Percentiles rank a stretch among this genome's conserved stretches.
Evolutionary conservation across 176 grass and related monocot species (phyloP).

Genomic region (Musa acuminata): DNA sequence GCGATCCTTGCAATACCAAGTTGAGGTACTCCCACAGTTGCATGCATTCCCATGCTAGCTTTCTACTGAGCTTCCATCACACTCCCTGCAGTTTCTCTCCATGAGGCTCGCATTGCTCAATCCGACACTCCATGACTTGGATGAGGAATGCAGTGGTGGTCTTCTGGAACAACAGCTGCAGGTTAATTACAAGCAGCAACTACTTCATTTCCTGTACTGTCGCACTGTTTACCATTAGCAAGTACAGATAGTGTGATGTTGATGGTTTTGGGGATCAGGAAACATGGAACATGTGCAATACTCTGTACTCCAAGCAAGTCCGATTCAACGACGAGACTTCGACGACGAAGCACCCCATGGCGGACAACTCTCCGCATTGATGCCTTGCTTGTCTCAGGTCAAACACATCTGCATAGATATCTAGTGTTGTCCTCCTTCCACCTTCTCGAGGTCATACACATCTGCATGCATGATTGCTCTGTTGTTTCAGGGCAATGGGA

Average conservation of each 20-base stretch:
- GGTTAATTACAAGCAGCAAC: conserved; percentile 17
- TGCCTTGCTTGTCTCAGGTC: neutral
- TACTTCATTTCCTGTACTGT: neutral
- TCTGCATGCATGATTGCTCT: no score
- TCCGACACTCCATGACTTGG: conserved; percentile 50
- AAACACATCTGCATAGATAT: neutral
- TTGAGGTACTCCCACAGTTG: conserved; percentile 43
- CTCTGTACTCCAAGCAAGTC: neutral
- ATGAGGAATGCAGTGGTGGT: conserved; percentile 34
- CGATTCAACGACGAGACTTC: neutral
- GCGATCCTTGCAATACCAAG: conserved; percentile 88
- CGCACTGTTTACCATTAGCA: no score
- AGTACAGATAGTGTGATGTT: neutral
- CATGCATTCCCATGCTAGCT: neutral
- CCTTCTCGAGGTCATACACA: no score
- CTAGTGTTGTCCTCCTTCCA: no score
- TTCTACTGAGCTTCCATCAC: neutral
- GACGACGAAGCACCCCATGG: neutral
- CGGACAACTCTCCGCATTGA: neutral
- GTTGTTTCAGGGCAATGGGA: no score
- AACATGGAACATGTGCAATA: conserved; percentile 31
- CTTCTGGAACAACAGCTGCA: conserved; percentile 31
- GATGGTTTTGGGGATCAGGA: conserved; percentile 30
- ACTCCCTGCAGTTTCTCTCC: conserved; percentile 64
- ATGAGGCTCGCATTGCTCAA: conserved; percentile 86